These are phyloP conservation scores for Yamadazyma triangularis DNA, from an alignment of 1,139 yeast species.

Conservation along the genomic window DNA sequence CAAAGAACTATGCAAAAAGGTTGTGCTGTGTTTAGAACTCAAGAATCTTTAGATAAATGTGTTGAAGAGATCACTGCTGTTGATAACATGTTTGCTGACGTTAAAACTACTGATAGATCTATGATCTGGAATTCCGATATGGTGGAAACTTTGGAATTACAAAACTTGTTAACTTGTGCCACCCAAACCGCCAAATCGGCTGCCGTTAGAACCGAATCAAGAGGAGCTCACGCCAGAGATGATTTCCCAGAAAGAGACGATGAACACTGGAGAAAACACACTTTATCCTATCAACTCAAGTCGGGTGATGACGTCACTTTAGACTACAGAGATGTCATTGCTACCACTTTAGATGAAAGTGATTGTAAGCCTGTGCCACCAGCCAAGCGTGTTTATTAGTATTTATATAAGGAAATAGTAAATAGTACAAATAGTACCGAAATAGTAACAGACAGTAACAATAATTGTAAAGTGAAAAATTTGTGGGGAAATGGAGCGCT, in stretches of 20 bases:
- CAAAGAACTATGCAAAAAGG: conserved; percentile 96
- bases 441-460: too few species aligned
- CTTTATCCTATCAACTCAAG: conserved; percentile 82
- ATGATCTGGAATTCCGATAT: conserved; percentile 99
- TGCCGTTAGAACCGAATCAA: conserved; percentile 92
- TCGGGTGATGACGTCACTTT: conserved; percentile 70
- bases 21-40: conserved; percentile 95
- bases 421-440: too few species aligned
- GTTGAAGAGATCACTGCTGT: conserved; percentile 72
- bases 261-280: conserved; percentile 96
- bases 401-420: too few species aligned
- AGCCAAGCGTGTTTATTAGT: conserved; percentile 86
- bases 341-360: conserved; percentile 77
- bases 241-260: conserved; percentile 97
- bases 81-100: conserved; percentile 62
- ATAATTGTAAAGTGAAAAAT: too few species aligned
- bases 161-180: conserved; percentile 96
- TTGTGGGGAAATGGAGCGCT: too few species aligned
- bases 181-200: conserved; percentile 94
- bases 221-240: conserved; percentile 99
- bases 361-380: conserved; percentile 98
- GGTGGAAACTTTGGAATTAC: conserved; percentile 93
- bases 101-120: conserved; percentile 90
- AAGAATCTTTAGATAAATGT: conserved; percentile 90
- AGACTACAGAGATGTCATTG: conserved; percentile 83